These are phyloP conservation scores for Exophiala aquamarina DNA, from an alignment of 2,329 filamentous ascomycete species.

Conservation along the genomic window DNA sequence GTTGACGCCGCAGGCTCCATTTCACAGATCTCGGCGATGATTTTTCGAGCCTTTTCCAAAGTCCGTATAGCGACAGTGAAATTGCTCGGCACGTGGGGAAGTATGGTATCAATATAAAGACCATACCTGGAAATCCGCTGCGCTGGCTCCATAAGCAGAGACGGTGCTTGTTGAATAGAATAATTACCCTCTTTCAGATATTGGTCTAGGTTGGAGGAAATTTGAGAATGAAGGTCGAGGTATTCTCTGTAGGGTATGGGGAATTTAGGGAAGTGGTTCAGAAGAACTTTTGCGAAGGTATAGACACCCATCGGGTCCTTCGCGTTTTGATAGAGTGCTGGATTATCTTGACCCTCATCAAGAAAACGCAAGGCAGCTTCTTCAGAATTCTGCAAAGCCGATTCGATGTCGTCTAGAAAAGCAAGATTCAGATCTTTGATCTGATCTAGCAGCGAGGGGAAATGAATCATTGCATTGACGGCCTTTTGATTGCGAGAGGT, in stretches of 20 bases:
- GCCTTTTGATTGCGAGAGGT: constrained; percentile 26
- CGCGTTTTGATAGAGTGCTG: constrained; percentile 48
- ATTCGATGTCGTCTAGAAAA: constrained; percentile 75
- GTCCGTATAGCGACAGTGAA: constrained; percentile 43
- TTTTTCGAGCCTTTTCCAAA: constrained; percentile 85
- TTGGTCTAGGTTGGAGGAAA: constrained; percentile 74
- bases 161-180: constrained; percentile 84
- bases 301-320: constrained; percentile 77
- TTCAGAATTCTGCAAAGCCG: constrained; percentile 79
- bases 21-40: constrained; percentile 94
- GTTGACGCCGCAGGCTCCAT: constrained; percentile 69
- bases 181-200: constrained; percentile 70
- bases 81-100: constrained; percentile 26
- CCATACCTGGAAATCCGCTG: constrained; percentile 93
- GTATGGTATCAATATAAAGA: constrained; percentile 91
- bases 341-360: constrained; percentile 38
- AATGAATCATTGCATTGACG: constrained; percentile 42
- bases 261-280: constrained; percentile 93
- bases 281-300: constrained; percentile 74
- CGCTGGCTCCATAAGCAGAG: constrained; percentile 91
- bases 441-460: constrained; percentile 74
- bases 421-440: constrained; percentile 80
- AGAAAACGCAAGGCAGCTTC: constrained; percentile 70
- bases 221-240: constrained; percentile 84
- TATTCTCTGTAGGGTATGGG: constrained; percentile 90